A percentile compares a stretch with the other conserved stretches of the same genome.
phyloP scores from a whole-genome alignment of 192 early-diverging fungal species.

The Allomyces javanicus region DNA sequence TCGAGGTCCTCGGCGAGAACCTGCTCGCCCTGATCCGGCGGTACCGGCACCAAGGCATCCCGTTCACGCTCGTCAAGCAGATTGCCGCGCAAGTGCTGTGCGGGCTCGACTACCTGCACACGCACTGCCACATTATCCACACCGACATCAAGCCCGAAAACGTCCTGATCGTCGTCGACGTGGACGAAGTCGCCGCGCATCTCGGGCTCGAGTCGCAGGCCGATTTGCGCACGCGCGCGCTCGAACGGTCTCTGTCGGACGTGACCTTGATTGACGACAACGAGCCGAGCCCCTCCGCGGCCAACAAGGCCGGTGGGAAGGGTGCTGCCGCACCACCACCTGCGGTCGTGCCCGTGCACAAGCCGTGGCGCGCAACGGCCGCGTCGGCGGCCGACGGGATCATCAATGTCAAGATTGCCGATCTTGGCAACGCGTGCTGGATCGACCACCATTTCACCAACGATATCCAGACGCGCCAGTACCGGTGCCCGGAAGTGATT shows the following conservation, averaged over 20 bases:
- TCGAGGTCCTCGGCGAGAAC: conserved; percentile 93
- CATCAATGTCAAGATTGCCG: conserved; percentile 83
- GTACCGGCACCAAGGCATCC: conserved; percentile 66
- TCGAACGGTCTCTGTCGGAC: neutral
- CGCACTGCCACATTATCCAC: conserved; percentile 87
- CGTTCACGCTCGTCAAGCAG: conserved; percentile 66
- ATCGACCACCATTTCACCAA: conserved; percentile 82
- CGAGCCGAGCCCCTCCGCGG: neutral
- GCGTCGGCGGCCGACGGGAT: conserved; percentile 1
- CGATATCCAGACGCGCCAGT: conserved; percentile 94
- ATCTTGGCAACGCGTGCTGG: conserved; percentile 95
- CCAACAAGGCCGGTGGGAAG: too few relatives aligned
- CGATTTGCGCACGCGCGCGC: conserved; percentile 8
- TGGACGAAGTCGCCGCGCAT: conserved; percentile 51
- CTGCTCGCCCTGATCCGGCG: conserved; percentile 70
- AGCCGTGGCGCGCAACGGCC: too few relatives aligned
- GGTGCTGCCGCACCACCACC: too few relatives aligned
- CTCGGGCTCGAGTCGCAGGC: conserved; percentile 21
- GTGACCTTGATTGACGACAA: neutral
- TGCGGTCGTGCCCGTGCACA: too few relatives aligned
- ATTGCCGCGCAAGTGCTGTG: conserved; percentile 77
- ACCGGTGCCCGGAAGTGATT: conserved; percentile 88
- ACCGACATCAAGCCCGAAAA: conserved; percentile 98
- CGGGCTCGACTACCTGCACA: conserved; percentile 86
- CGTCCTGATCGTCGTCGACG: conserved; percentile 75